Conservation (phyloP, 1,139 yeast genomes). For the Taphrina wiesneri region DNA sequence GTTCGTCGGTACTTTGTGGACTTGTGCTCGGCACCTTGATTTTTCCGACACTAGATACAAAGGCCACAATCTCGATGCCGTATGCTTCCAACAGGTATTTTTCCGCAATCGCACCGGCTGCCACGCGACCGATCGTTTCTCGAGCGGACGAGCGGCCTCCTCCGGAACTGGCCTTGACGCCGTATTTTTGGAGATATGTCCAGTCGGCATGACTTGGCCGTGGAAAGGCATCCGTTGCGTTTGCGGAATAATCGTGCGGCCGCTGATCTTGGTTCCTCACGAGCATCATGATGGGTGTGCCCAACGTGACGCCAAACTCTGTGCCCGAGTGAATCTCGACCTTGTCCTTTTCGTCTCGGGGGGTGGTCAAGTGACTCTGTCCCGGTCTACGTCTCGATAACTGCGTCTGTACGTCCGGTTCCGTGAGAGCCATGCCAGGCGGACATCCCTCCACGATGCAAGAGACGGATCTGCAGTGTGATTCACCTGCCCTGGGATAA, state of each 20-base stretch:
- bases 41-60: constrained; percentile 86
- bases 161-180: constrained; percentile 88
- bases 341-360: constrained; percentile 88
- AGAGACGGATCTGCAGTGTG: constrained; percentile 97
- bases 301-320: constrained; percentile 84
- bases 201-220: constrained; percentile 98
- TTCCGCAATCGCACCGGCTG: constrained; percentile 98
- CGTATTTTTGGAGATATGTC: constrained; percentile 88
- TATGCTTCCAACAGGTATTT: constrained; percentile 74
- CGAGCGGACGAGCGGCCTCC: constrained; percentile 98
- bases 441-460: constrained; percentile 99
- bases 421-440: constrained; percentile 83
- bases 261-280: constrained; percentile 93
- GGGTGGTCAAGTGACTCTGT: constrained; percentile 86
- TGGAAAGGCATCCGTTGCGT: constrained; percentile 74
- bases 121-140: constrained; percentile 97
- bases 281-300: constrained; percentile 93
- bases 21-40: constrained; percentile 44
- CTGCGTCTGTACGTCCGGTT: constrained; percentile 91
- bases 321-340: constrained; percentile 95
- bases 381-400: constrained; percentile 97
- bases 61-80: constrained; percentile 91
- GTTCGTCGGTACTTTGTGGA: constrained; percentile 34
- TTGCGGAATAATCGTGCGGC: constrained; percentile 92
- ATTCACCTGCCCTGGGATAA: constrained; percentile 65